Base-by-base conservation (phyloP, 2,329 filamentous ascomycete species). In the Karstenula rhodostoma region DNA sequence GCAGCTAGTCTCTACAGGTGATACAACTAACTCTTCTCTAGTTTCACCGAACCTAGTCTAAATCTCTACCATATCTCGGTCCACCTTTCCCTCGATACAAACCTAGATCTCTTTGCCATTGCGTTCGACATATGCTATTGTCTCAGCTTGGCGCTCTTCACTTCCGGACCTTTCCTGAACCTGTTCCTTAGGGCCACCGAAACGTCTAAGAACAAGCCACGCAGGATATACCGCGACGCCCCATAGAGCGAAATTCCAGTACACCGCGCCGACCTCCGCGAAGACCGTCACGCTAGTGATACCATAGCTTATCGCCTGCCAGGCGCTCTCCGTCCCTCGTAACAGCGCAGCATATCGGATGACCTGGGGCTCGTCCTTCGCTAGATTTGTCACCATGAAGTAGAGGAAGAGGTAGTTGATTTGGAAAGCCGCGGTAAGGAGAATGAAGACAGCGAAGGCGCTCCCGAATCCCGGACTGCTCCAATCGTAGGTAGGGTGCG, bases 331-430 rank as follows among this genome's bases (percentile, higher is more conserved):
- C 0, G 88, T 90, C 0, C 88, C 90, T 57, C 90, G 83, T 2
- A 93, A 79, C 13, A 93, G 76, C 0, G 88, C 89, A 0, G 90
- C 85, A 68, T 89, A 88, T 0, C 90, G 84, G 46, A 93, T 85
- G 1, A 92, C 84, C 65, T 93, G 87, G 25, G 84, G 82, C 53
- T 90, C 83, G 6, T 83, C 80, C 4, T 81, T 75, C 1, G 90
- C 88, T 2, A 93, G 73, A 66, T 91, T 88, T 4, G 86, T 84
- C 10, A 92, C 85, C 60, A 92, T 80, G 68, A 92, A 92, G 78
- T 92, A 91, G 81, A 92, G 76, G 72, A 88, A 92, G 64, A 92
- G 82, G 71, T 93, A 93, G 73, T 92, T 92, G 8, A 91, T 66
- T 76, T 92, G 90, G 67, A 92, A 92, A 0, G 88, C 86, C 12